phyloP scores from a whole-genome alignment of 768 basidiomycete genomes.

The Mycena floridula region DNA sequence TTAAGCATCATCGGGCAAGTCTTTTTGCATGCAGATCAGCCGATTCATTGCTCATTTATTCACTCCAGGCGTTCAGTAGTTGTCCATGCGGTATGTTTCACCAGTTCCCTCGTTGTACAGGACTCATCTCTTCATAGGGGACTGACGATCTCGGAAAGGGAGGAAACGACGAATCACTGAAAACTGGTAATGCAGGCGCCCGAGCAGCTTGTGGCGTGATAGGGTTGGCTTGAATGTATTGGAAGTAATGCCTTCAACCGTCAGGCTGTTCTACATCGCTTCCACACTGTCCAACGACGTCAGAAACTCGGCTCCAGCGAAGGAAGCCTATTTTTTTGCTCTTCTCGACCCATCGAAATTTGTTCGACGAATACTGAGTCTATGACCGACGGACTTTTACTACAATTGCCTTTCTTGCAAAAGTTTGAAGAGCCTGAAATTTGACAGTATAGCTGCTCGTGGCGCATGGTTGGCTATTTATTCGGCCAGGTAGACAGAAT shows the following conservation, averaged over 20 bases:
- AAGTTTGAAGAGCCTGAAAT: no score
- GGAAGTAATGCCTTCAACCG: no score
- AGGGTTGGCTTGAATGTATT: conserved; percentile 15
- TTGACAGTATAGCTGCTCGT: no score
- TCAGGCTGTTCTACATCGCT: conserved; percentile 12
- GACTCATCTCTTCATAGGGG: conserved; percentile 40
- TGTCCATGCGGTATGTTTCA: conserved; percentile 53
- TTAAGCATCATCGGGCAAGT: conserved; percentile 65
- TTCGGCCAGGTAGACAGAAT: no score
- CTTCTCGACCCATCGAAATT: no score
- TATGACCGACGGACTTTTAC: no score
- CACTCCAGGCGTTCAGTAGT: conserved; percentile 58
- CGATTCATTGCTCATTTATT: conserved; percentile 4
- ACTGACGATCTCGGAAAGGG: conserved; percentile 78
- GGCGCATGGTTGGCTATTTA: no score
- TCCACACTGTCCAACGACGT: conserved; percentile 10
- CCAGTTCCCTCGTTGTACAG: conserved; percentile 1
- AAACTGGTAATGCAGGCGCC: conserved; percentile 74
- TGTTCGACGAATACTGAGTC: no score
- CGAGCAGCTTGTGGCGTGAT: conserved; percentile 82
- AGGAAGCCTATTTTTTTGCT: no score
- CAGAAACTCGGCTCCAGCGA: no score
- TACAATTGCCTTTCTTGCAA: no score
- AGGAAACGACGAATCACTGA: conserved; percentile 59
- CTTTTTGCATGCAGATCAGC: conserved; percentile 1